These are phyloP conservation scores for Kregervanrija delftensis DNA, from an alignment of 805 yeast genomes.

Conservation along the genomic window DNA sequence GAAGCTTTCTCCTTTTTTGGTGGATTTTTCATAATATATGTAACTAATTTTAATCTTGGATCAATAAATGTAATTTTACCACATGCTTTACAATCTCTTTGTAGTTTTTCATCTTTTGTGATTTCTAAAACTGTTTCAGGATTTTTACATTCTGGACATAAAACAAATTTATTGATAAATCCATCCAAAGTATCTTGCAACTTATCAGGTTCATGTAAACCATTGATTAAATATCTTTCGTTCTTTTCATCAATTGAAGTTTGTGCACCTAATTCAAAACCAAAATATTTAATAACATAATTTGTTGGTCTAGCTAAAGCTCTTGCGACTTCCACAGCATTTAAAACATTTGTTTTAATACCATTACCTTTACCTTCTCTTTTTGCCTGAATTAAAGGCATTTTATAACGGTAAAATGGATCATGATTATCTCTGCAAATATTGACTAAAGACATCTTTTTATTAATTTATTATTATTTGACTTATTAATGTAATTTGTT, in stretches of 20 bases:
- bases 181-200: constrained; percentile 93
- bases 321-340: constrained; percentile 87
- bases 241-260: constrained; percentile 71
- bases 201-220: constrained; percentile 84
- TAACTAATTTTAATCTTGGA: constrained; percentile 77
- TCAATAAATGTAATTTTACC: constrained; percentile 84
- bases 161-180: constrained; percentile 84
- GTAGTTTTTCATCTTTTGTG: constrained; percentile 65
- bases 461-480: background rate
- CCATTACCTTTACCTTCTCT: constrained; percentile 99
- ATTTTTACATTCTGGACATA: constrained; percentile 92
- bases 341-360: constrained; percentile 90
- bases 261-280: constrained; percentile 96
- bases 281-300: constrained; percentile 89
- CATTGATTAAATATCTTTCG: constrained; percentile 89
- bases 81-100: constrained; percentile 96
- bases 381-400: constrained; percentile 97
- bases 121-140: constrained; percentile 93
- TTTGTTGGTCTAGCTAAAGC: constrained; percentile 91
- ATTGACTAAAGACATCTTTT: constrained; percentile 73
- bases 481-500: too few species aligned
- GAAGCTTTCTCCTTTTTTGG: constrained; percentile 58
- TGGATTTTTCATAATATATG: constrained; percentile 87
- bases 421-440: constrained; percentile 96
- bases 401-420: constrained; percentile 98